Conservation (phyloP, 176 grass and related monocot species). For the Phoenix roebelenii region DNA sequence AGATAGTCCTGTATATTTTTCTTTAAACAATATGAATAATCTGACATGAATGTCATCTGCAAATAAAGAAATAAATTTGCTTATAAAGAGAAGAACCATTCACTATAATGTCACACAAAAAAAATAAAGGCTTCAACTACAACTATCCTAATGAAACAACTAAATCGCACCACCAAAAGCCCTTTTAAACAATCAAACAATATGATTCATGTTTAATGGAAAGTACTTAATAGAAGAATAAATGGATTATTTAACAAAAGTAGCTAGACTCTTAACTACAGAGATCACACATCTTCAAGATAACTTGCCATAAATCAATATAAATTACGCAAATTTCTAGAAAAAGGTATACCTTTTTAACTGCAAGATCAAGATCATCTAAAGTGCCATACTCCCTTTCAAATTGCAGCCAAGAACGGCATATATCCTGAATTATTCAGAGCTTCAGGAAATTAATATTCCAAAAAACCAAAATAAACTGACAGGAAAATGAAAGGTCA, state of each 20-base stretch:
- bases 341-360: slow-evolving; percentile 60
- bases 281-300: neutral
- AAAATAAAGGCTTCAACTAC: no score
- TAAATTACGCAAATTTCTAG: neutral
- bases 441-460: neutral
- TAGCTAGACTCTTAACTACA: neutral
- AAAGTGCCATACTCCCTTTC: slow-evolving; percentile 87
- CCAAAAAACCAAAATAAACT: neutral
- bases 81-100: no score
- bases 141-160: no score
- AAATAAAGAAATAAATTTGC: no score
- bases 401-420: slow-evolving; percentile 69
- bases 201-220: no score
- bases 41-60: no score
- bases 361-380: slow-evolving; percentile 81
- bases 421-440: slow-evolving; percentile 57
- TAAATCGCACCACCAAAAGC: no score
- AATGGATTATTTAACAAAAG: neutral
- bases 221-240: neutral
- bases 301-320: no score
- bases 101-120: no score
- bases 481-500: neutral
- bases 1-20: no score
- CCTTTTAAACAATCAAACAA: no score
- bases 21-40: no score